Evolutionary conservation across 768 basidiomycete genomes (phyloP).

Genomic region (Boletellus emodensis): DNA sequence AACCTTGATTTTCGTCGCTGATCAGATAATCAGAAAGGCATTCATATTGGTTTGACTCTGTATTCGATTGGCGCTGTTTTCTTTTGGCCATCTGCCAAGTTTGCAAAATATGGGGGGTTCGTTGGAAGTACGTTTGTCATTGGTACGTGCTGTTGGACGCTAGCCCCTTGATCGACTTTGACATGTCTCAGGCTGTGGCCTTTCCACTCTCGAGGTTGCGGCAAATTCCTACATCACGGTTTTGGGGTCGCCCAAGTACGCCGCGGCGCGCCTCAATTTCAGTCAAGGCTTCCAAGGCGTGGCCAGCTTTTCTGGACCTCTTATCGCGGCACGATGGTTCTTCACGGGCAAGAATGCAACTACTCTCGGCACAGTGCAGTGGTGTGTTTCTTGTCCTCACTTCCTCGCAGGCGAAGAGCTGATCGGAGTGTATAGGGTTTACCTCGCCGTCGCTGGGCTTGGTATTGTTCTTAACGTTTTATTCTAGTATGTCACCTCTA

Average conservation of each 20-base stretch:
- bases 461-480: conserved; percentile 58
- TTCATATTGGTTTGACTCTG: conserved; percentile 55
- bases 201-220: conserved; percentile 64
- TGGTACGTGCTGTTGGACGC: conserved; percentile 32
- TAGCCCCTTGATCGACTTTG: too few species aligned
- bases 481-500: conserved; percentile 48
- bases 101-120: conserved; percentile 64
- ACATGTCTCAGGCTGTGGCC: conserved; percentile 49
- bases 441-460: conserved; percentile 60
- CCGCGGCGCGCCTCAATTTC: conserved; percentile 73
- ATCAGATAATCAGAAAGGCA: conserved; percentile 43
- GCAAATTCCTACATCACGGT: conserved; percentile 81
- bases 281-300: conserved; percentile 79
- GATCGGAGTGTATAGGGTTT: conserved; percentile 42
- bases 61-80: conserved; percentile 68
- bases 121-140: conserved; percentile 72
- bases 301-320: conserved; percentile 67
- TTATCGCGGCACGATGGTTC: conserved; percentile 74
- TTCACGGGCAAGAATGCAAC: conserved; percentile 61
- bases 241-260: conserved; percentile 62
- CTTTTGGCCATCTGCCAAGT: conserved; percentile 77
- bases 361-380: conserved; percentile 64
- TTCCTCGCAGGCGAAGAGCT: neutral
- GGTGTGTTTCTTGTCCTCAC: conserved; percentile 31
- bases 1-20: neutral